A percentile compares a stretch with the other conserved stretches of the same genome.
phyloP scores from a whole-genome alignment of 2,329 filamentous ascomycete genomes.

The Neurospora sp. region DNA sequence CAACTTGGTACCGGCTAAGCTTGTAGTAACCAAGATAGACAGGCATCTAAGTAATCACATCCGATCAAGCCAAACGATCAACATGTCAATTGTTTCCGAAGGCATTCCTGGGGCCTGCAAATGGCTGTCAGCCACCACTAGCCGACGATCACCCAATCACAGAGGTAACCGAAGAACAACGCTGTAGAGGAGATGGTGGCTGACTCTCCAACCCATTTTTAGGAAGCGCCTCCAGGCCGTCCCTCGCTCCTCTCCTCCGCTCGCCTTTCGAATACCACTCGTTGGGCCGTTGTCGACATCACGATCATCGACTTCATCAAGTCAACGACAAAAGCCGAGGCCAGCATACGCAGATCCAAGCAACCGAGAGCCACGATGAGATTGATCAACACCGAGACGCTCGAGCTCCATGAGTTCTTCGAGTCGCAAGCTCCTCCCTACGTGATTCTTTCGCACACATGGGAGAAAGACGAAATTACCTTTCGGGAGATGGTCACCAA shows the following conservation, averaged over 20 bases:
- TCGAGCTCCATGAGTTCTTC: background rate
- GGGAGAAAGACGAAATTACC: conserved; percentile 7
- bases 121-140: too few relatives aligned
- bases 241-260: background rate
- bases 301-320: too few relatives aligned
- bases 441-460: conserved; percentile 10
- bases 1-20: background rate
- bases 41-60: background rate
- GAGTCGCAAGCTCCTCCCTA: background rate
- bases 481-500: conserved; percentile 2
- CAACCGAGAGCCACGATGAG: background rate
- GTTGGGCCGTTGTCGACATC: background rate
- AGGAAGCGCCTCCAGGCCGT: background rate
- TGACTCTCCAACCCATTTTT: background rate
- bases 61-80: too few relatives aligned
- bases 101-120: too few relatives aligned
- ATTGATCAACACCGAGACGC: conserved; percentile 5
- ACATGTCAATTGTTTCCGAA: too few relatives aligned
- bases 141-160: too few relatives aligned
- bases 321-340: background rate
- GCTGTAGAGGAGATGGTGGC: background rate
- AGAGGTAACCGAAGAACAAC: too few relatives aligned
- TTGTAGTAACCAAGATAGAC: background rate
- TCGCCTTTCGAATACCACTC: background rate
- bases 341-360: background rate